Evolutionary conservation across 345 rosid genomes (phyloP), one percentile per base, ranked within the genome.

Genomic region (Eucalyptus decipiens): DNA sequence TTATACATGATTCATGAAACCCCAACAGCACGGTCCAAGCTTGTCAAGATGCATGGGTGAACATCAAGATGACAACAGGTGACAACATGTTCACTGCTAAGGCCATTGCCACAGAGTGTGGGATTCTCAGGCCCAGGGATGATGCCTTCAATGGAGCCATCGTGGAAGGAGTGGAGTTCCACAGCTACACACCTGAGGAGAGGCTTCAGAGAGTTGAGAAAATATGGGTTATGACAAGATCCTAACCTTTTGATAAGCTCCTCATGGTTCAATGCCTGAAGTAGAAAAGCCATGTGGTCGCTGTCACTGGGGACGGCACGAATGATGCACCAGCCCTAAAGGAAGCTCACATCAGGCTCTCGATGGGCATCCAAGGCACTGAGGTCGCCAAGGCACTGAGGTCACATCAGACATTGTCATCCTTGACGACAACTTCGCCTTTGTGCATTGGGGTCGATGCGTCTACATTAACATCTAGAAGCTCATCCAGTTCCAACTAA

Each of bases 391-490:
- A 52, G 9, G 58, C n/a, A n/a, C n/a, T n/a, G n/a, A n/a, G n/a
- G n/a, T n/a, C n/a, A n/a, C n/a, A n/a, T 52, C 58, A 52, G 2
- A 52, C 58, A 52, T 52, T 3, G 10, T 52, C 58, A 7, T 52
- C 58, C 58, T 19, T 0, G 1, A 52, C 2, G 2, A 19, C 58
- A 52, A 52, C 58, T 52, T 52, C 1, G 10, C 10, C 58, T 52
- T 2, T 52, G 1, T 52, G 24, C 58, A 0, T 21, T 52, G 5
- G 58, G 99, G 98, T 16, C 93, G 97, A 85, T 95, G 97, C 51
- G 96, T 97, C 10, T 95, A 95, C 91, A 93, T 88, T 88, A 97
- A 96, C 92, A 96, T 97, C 67, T 96, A 97, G 88, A 97, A 97
- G 62, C 94, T 97, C 88, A 94, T 97, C 47, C 97, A 95, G 51